Percentiles rank a stretch among this genome's conserved stretches.
These are phyloP conservation scores for Triticum timopheevii DNA, from an alignment of 176 grass and related monocot species.

Conservation along the genomic window DNA sequence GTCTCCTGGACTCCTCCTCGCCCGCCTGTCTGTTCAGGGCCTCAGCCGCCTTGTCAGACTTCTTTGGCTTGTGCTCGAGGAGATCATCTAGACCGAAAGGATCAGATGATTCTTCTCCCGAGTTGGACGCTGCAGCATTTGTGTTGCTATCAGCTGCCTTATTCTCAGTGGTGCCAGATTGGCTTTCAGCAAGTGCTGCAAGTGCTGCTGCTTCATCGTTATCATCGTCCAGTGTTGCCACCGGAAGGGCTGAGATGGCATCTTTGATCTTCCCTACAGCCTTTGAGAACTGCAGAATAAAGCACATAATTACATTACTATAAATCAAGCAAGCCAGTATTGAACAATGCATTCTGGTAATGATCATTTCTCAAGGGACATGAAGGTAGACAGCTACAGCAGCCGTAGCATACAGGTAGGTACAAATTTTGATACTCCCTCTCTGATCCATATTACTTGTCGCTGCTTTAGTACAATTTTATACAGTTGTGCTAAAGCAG, in stretches of 20 bases:
- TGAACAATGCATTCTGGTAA: background rate
- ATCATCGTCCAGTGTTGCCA: slow-evolving; percentile 66
- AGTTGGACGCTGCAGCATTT: background rate
- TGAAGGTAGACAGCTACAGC: background rate
- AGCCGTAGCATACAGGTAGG: background rate
- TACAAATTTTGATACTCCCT: no score
- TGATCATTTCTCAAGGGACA: background rate
- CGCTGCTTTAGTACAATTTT: background rate
- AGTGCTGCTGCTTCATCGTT: slow-evolving; percentile 61
- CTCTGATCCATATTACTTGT: no score
- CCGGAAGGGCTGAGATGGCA: slow-evolving; percentile 60
- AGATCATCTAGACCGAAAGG: slow-evolving; percentile 85
- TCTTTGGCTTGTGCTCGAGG: slow-evolving; percentile 56
- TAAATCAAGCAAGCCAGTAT: background rate
- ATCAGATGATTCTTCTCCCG: slow-evolving; percentile 42
- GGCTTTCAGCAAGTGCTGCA: slow-evolving; percentile 46
- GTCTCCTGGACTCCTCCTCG: slow-evolving; percentile 54
- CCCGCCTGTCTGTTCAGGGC: slow-evolving; percentile 37
- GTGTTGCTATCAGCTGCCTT: background rate
- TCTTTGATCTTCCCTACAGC: slow-evolving; percentile 88
- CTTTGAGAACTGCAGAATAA: slow-evolving; percentile 74
- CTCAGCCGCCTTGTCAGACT: slow-evolving; percentile 45
- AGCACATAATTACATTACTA: no score
- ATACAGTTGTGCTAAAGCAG: background rate
- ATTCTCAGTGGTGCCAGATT: slow-evolving; percentile 18